Base-by-base conservation (phyloP, 1,284 basidiomycete species). In the Schizophyllum amplum region DNA sequence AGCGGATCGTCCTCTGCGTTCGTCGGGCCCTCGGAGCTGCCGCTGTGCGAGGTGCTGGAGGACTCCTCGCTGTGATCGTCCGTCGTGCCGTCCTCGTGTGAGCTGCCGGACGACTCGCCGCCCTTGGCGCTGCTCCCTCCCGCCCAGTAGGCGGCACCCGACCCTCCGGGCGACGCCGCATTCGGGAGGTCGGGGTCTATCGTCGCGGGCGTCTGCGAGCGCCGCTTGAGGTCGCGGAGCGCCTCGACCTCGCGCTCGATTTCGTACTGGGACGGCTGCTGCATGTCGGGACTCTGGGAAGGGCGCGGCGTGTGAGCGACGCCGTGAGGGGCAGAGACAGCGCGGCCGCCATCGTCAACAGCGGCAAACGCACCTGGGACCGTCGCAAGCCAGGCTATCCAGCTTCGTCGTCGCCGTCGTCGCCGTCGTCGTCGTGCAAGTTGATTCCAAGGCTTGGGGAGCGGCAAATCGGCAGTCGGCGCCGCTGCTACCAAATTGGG, bases 151-250 rank as follows among this genome's bases (percentile, higher is more conserved):
- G 67, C 68, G 6, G 75, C 63, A 47, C 79, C 81, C 26, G 83
- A 77, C 23, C 82, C 80, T 13, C 77, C 69, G 50, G 79, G 76
- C 5, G 83, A 72, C 9, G 80, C 74, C 60, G 82, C 73, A 66
- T 77, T 79, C 56, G 92, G 92, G 51, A 94, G 81, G 80, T 94
- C 92, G 62, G 92, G 92, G 72, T 94, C 92, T 56, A 94, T 79
- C 59, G 87, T 78, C 26, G 89, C 90, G 57, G 90, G 90, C 0
- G 85, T 82, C 17, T 83, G 83, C 4, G 92, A 94, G 65, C 91
- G 84, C 57, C 92, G 80, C 59, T 81, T 80, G 63, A 94, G 83
- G 72, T 92, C 89, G 62, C 90, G 81, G 55, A 94, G 77, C 42
- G 89, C 88, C 49, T 61, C 60, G 7, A 61, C 57, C 42, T 60